Evolutionary conservation across 2,329 filamentous ascomycete genomes (phyloP), one percentile per base, ranked within the genome.

Genomic region (Orbilia ellipsospora): DNA sequence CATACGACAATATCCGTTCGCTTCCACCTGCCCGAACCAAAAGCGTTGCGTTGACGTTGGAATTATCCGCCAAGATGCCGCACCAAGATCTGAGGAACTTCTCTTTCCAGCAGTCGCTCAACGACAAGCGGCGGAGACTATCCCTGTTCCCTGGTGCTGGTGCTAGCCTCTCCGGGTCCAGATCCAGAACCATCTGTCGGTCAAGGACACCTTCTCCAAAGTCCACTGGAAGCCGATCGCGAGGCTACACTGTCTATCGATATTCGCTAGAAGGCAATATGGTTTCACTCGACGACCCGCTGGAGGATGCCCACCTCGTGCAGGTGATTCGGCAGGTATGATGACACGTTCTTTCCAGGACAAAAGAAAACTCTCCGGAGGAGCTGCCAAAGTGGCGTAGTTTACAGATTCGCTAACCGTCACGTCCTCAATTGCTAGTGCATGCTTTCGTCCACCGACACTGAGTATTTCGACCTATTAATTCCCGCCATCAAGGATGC

Each of bases 401-500:
- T 13, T 20, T 26, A 65, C 61, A 28, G 57, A 28, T 48, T 15
- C 44, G 65, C 77, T 78, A 64, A 76, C 69, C 44, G 57, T 23
- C 52, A 13, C 28, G 42, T 48, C 56, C 50, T 56, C 40, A 31
- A 61, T 56, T 44, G 23, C 51, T 81, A 99, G 93, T 96, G 98
- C 79, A 94, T 97, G 77, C 89, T 96, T 79, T 93, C 94, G 1
- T 91, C 93, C 12, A 93, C 94, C 20, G 94, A 98, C 80, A 88
- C 90, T 59, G 95, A 99, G 80, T 98, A 97, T 81, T 89, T 99
- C 77, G 95, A 98, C 82, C 94, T 97, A 81, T 85, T 99, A 60
- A 97, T 98, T 56, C 94, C 94, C 8, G 92, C 96, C 1, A 90
- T 99, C 77, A 95, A 93, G 84, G 94, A 97, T 87, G 93, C 92